These are phyloP conservation scores for Petrea volubilis DNA, from an alignment of 257 asterid species.

Conservation along the genomic window DNA sequence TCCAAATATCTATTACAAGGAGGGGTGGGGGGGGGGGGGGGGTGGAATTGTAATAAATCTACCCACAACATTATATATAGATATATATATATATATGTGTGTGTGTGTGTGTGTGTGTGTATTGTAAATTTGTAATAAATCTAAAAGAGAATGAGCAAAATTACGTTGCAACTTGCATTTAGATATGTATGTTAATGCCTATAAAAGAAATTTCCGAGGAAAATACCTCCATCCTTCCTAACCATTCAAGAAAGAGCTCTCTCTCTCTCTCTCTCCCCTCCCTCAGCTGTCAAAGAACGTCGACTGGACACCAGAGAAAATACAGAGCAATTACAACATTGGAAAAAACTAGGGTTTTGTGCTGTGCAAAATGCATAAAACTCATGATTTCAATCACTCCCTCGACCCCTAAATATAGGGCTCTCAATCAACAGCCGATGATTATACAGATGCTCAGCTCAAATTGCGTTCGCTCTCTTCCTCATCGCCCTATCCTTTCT, in stretches of 20 bases:
- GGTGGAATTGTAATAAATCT: too few species aligned
- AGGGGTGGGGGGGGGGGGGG: too few species aligned
- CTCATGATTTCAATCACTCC: constrained; percentile 41
- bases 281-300: background rate
- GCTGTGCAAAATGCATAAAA: constrained; percentile 31
- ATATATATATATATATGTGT: too few species aligned
- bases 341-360: constrained; percentile 32
- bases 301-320: background rate
- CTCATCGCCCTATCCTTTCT: constrained; percentile 28
- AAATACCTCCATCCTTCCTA: background rate
- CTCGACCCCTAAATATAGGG: constrained; percentile 30
- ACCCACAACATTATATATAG: too few species aligned
- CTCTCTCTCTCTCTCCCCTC: background rate
- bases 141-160: too few species aligned
- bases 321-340: background rate
- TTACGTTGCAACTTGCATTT: too few species aligned
- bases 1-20: background rate
- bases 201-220: background rate
- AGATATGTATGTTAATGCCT: background rate
- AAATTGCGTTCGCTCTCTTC: constrained; percentile 33
- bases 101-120: too few species aligned
- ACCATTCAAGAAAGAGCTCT: background rate
- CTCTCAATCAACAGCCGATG: constrained; percentile 9
- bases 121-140: too few species aligned
- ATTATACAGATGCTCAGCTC: constrained; percentile 45